Base-by-base conservation (phyloP, 1,139 yeast genomes). In the Kodamaea ohmeri region DNA sequence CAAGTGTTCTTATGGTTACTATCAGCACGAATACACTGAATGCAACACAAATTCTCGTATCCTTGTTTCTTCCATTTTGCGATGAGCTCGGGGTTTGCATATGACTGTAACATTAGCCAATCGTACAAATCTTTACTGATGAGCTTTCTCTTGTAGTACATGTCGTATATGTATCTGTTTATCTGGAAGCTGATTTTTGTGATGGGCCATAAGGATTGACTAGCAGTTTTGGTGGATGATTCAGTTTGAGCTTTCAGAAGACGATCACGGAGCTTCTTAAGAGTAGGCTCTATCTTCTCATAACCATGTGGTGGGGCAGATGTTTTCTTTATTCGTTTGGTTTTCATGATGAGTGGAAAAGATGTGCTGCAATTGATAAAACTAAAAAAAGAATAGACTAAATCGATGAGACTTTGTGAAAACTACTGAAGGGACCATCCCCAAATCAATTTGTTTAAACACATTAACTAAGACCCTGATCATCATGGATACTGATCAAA, bases 1-100 rank as follows among this genome's bases (percentile, higher is more conserved):
- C 97, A 89, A 0, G 90, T 72, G 4, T 78, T 74, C 8, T 80
- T 81, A 47, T 81, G 83, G 49, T 76, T 76, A 34, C 72, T 78
- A 45, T 83, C 87, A n/a, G 72, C 68, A 50, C 80, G 79, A 28
- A 89, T 86, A 55, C 97, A 89, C 47, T 77, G 73, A 44, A 89
- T 60, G 55, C 97, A 89, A 53, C 97, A 89, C 39, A 89, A 63
- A 43, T 83, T 76, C 55, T 89, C 97, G 59, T 89, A 89, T 6
- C 97, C 97, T 53, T 78, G 82, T 54, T 86, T 88, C 59, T 81
- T 81, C 97, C 97, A 89, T 58, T 89, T 89, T 25, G 96, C 94
- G 27, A 89, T 86, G 42, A 89, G 64, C 32, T 78, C 73, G 5
- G 69, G 77, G 55, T 89, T 92, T 2, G 77, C 85, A 49, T 79